Evolutionary conservation across 1,284 basidiomycete species (phyloP).

Genomic region (Microstroma glucosiphilum): DNA sequence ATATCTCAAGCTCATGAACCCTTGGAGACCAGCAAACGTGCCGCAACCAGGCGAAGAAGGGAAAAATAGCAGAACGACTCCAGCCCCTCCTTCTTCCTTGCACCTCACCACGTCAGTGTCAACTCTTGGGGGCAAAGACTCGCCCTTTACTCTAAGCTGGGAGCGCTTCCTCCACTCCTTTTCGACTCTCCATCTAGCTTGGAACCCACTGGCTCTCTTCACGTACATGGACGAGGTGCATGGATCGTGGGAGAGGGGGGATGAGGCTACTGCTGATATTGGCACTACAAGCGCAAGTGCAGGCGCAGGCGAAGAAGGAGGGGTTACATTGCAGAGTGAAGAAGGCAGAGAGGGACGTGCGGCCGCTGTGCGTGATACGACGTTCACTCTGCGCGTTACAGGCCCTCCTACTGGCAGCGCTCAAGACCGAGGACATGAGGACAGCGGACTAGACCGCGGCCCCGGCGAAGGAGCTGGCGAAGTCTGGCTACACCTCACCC

Average conservation of each 20-base stretch:
- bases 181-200: not conserved
- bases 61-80: not conserved
- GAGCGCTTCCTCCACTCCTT: not conserved
- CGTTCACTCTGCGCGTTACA: not conserved
- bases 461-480: not conserved
- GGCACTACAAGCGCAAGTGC: not conserved
- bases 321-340: not conserved
- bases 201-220: not conserved
- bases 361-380: not conserved
- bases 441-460: not conserved
- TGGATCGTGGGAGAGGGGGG: not conserved
- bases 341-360: not conserved
- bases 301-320: no score
- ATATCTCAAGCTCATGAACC: slow-evolving; percentile 2
- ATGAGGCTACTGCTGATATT: not conserved
- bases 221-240: not conserved
- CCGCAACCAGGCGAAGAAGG: no score
- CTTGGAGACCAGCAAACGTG: not conserved
- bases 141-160: not conserved
- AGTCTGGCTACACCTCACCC: slow-evolving; percentile 5
- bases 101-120: not conserved
- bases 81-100: not conserved
- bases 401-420: not conserved
- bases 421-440: not conserved
- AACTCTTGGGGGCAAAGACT: not conserved